These are phyloP conservation scores for Alternaria solani DNA, from an alignment of 2,329 filamentous ascomycete genomes.

Conservation along the genomic window DNA sequence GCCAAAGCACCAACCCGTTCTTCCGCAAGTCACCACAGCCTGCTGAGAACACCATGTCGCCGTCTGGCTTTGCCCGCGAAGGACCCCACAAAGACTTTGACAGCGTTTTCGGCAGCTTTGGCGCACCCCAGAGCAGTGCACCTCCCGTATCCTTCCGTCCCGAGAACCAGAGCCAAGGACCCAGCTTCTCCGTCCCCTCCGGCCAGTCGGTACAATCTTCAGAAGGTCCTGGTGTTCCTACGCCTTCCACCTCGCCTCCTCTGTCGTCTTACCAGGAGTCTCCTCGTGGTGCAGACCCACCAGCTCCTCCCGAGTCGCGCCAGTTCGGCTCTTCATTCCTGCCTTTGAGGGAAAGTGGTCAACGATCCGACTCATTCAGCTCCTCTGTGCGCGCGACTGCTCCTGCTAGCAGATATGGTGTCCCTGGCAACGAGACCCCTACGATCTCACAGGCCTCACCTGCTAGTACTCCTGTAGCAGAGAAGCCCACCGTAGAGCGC, in stretches of 20 bases:
- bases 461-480: slow-evolving; percentile 63
- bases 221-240: slow-evolving; percentile 62
- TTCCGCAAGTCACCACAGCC: slow-evolving; percentile 72
- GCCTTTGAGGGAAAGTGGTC: slow-evolving; percentile 68
- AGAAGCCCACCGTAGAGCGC: slow-evolving; percentile 50
- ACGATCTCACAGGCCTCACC: slow-evolving; percentile 53
- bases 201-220: slow-evolving; percentile 56
- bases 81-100: slow-evolving; percentile 68
- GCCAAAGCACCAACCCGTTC: slow-evolving; percentile 89
- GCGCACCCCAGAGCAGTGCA: slow-evolving; percentile 54
- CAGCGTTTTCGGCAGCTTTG: slow-evolving; percentile 80
- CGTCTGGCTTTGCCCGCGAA: slow-evolving; percentile 57
- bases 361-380: slow-evolving; percentile 71
- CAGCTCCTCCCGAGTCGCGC: slow-evolving; percentile 74
- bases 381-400: slow-evolving; percentile 82
- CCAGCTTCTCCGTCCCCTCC: slow-evolving; percentile 52
- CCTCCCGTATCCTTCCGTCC: slow-evolving; percentile 70
- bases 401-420: slow-evolving; percentile 70
- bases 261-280: slow-evolving; percentile 61
- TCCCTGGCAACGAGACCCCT: slow-evolving; percentile 58
- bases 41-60: slow-evolving; percentile 59
- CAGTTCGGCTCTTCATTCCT: slow-evolving; percentile 81
- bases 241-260: slow-evolving; percentile 70
- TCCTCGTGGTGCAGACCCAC: slow-evolving; percentile 65
- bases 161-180: slow-evolving; percentile 51